Conservation (phyloP, 345 rosid species). For the Eutrema yunnanense region DNA sequence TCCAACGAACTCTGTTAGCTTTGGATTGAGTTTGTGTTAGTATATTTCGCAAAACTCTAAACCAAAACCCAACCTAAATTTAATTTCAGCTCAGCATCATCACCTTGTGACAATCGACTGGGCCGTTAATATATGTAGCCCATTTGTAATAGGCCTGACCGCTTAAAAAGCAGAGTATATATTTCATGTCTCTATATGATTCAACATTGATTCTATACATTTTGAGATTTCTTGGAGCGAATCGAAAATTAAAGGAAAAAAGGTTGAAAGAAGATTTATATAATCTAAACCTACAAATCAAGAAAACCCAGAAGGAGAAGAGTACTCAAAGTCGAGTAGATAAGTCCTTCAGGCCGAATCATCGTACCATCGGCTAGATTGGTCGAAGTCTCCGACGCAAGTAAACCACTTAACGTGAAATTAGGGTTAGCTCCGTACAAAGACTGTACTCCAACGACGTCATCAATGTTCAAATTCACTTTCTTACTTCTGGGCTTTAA, state of each 20-base stretch:
- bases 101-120: background rate
- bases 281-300: constrained; percentile 2
- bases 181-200: background rate
- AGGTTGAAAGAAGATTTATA: background rate
- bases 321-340: constrained; percentile 5
- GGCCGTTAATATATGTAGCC: background rate
- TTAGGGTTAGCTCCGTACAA: constrained; percentile 78
- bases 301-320: background rate
- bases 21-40: background rate
- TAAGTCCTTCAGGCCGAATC: constrained; percentile 19
- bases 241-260: background rate
- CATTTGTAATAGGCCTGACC: background rate
- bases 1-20: background rate
- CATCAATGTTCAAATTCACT: constrained; percentile 51
- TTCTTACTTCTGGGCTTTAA: constrained; percentile 66
- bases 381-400: constrained; percentile 61
- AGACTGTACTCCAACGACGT: constrained; percentile 65
- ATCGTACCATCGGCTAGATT: constrained; percentile 31
- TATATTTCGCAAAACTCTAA: background rate
- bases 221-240: background rate
- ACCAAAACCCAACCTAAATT: background rate
- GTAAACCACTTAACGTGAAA: constrained; percentile 41
- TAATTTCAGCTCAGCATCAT: background rate
- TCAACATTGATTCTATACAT: background rate
- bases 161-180: too few relatives aligned